These are phyloP conservation scores for Cucurbita pepo DNA, from an alignment of 306 rosid genomes.

Conservation along the genomic window DNA sequence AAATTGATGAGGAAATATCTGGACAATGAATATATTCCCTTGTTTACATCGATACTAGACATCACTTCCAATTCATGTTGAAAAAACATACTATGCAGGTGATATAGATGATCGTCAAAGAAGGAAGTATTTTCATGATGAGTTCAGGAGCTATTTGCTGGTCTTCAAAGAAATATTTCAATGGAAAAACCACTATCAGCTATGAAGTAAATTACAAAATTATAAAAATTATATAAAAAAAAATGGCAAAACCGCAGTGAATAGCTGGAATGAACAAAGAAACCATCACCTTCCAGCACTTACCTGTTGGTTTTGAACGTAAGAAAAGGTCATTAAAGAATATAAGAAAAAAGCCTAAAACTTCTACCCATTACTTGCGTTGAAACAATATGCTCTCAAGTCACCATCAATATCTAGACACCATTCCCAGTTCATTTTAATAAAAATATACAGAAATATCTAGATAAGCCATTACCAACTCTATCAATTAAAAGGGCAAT, in stretches of 20 bases:
- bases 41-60: neutral
- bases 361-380: neutral
- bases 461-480: neutral
- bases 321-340: neutral
- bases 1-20: neutral
- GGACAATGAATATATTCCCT: neutral
- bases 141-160: too few species aligned
- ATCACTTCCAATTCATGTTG: neutral
- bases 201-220: neutral
- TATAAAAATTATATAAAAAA: too few species aligned
- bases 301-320: neutral
- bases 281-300: neutral
- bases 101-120: too few species aligned
- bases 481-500: neutral
- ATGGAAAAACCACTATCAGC: neutral
- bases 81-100: neutral
- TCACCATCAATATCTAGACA: neutral
- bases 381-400: neutral
- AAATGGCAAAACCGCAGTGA: neutral
- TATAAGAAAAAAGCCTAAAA: neutral
- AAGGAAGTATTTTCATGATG: too few species aligned
- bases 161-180: neutral
- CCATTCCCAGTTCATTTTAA: neutral
- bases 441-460: neutral
- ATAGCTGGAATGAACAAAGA: neutral